Evolutionary conservation across 2,329 filamentous ascomycete genomes (phyloP), one percentile per base, ranked within the genome.

Genomic region (Cladophialophora yegresii): DNA sequence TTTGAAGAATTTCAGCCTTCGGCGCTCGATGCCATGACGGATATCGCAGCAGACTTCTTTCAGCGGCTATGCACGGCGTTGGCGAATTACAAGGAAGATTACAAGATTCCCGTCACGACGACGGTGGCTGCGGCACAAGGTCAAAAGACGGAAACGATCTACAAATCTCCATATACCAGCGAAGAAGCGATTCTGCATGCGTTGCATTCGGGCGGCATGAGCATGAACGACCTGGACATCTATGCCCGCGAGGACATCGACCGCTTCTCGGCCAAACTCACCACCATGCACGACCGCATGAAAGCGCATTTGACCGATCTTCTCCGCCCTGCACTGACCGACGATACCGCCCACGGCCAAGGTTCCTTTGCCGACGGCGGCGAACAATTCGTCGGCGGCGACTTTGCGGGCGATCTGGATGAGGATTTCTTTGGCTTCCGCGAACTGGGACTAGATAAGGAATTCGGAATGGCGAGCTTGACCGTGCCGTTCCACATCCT

Each of bases 351-450:
- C 33, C 95, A 98, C 74, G 95, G 93, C 40, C 92, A 89, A 4
- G 90, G 89, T 62, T 91, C 92, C 6, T 99, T 99, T 82, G 92
- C 96, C 67, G 95, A 99, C 72, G 93, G 93, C 69, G 96, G 92
- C 76, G 95, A 99, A 69, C 95, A 98, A 75, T 99, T 98, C 71
- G 88, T 97, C 54, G 92, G 91, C 53, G 95, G 95, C 67, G 95
- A 99, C 77, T 99, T 99, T 75, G 95, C 95, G 0, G 95, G 97
- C 75, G 95, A 99, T 71, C 89, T 99, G 12, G 93, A 93, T 66
- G 95, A 99, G 80, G 95, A 99, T 79, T 99, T 97, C 84, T 99
- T 99, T 73, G 95, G 95, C 30, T 98, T 99, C 85, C 93, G 92
- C 75, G 93, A 96, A 65, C 85, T 99, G 53, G 95, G 95, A 50